These are phyloP conservation scores for Tricholoma terreum DNA, from an alignment of 768 basidiomycete species.

Conservation along the genomic window DNA sequence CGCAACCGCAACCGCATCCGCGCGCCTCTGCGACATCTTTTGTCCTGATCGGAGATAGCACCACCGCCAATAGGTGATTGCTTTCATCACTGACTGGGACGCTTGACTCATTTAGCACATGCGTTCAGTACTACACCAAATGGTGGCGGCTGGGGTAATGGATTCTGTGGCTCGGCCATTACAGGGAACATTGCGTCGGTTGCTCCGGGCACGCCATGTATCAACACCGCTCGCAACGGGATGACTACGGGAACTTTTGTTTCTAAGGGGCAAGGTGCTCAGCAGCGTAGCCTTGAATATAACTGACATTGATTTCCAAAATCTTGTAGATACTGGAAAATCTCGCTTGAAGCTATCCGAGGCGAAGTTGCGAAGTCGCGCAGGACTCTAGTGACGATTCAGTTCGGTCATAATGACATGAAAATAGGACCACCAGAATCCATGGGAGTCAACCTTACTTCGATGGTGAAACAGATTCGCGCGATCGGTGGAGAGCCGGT, in stretches of 20 bases:
- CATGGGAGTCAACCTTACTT: conserved; percentile 41
- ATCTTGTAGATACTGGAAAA: conserved; percentile 27
- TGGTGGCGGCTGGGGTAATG: conserved; percentile 40
- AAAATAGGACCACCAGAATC: conserved; percentile 42
- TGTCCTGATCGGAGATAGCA: conserved; percentile 39
- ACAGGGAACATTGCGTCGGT: conserved; percentile 32
- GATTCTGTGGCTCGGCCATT: conserved; percentile 35
- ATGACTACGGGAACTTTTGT: conserved; percentile 41
- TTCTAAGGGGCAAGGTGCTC: conserved; percentile 26
- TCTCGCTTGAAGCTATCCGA: conserved; percentile 32
- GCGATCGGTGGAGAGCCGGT: conserved; percentile 37
- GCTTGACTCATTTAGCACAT: background rate
- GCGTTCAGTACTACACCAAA: conserved; percentile 28
- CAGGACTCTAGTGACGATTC: conserved; percentile 36
- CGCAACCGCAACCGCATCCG: background rate
- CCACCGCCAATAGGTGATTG: conserved; percentile 35
- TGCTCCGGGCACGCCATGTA: conserved; percentile 30
- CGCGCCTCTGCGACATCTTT: conserved; percentile 27
- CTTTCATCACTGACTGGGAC: background rate
- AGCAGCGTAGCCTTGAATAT: background rate
- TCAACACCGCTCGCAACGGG: conserved; percentile 40
- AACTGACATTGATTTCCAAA: no score
- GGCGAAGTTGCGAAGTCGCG: conserved; percentile 33
- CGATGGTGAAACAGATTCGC: conserved; percentile 36
- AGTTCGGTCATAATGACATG: conserved; percentile 42